Conservation (phyloP, 1,139 yeast species). For the Zygosaccharomyces pseudobailii region DNA sequence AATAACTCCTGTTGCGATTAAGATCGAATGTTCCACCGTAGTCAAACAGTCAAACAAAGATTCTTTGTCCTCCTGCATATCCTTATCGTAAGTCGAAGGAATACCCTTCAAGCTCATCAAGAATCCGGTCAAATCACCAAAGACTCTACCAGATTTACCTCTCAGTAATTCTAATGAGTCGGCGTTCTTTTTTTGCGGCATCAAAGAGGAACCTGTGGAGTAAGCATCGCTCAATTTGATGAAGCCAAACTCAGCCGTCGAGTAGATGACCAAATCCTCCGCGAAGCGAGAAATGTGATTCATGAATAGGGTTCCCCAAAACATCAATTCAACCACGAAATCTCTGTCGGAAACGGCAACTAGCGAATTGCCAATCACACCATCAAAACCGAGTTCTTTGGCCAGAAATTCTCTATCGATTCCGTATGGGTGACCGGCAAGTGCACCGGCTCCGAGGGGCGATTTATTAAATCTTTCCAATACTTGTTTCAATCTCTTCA, state of each 20-base stretch:
- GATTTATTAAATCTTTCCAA: slow-evolving; percentile 77
- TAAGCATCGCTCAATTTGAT: slow-evolving; percentile 92
- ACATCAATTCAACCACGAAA: slow-evolving; percentile 92
- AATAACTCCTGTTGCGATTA: slow-evolving; percentile 93
- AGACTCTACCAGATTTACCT: slow-evolving; percentile 96
- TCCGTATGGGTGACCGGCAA: slow-evolving; percentile 98
- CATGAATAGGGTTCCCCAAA: slow-evolving; percentile 95
- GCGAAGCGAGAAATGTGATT: slow-evolving; percentile 91
- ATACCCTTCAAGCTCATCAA: slow-evolving; percentile 92
- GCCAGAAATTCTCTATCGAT: slow-evolving; percentile 91
- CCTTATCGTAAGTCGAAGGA: slow-evolving; percentile 96
- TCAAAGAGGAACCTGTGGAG: slow-evolving; percentile 94
- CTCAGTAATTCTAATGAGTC: slow-evolving; percentile 91
- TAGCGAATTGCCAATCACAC: slow-evolving; percentile 90
- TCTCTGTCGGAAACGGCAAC: slow-evolving; percentile 97
- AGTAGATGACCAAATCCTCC: slow-evolving; percentile 91
- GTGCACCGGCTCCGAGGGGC: slow-evolving; percentile 95
- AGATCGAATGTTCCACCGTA: slow-evolving; percentile 88
- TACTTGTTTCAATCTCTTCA: slow-evolving; percentile 75
- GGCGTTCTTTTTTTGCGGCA: slow-evolving; percentile 99
- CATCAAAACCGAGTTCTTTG: slow-evolving; percentile 65
- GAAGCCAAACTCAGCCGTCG: slow-evolving; percentile 96
- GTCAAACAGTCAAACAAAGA: slow-evolving; percentile 87
- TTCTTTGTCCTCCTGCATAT: slow-evolving; percentile 98
- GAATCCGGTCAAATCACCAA: slow-evolving; percentile 92